Percentiles rank a stretch among this genome's conserved stretches.
Evolutionary conservation across 352 stramenopile species (phyloP).

Genomic region (Plasmopara viticola): DNA sequence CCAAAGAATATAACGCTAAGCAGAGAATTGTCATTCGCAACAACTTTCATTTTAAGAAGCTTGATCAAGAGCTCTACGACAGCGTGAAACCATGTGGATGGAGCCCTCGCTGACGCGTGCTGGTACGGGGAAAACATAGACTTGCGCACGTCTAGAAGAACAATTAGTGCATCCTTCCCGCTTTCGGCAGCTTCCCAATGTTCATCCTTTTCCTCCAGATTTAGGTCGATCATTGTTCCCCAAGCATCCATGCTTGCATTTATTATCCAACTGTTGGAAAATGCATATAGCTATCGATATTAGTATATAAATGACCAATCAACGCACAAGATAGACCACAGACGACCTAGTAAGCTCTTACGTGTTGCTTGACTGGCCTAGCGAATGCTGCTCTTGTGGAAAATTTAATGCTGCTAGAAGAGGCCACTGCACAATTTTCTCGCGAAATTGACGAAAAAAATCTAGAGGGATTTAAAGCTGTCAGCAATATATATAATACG

Average conservation of each 20-base stretch:
- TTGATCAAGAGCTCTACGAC: conserved; percentile 61
- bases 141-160: conserved; percentile 67
- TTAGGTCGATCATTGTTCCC: conserved; percentile 18
- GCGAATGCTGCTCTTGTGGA: too few species aligned
- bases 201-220: conserved; percentile 35
- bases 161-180: conserved; percentile 71
- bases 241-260: conserved; percentile 36
- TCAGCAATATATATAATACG: too few species aligned
- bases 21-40: conserved; percentile 75
- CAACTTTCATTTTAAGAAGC: conserved; percentile 70
- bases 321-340: too few species aligned
- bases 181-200: conserved; percentile 49
- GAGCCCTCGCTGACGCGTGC: conserved; percentile 10
- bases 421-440: too few species aligned
- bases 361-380: too few species aligned
- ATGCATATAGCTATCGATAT: too few species aligned
- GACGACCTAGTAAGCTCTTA: too few species aligned
- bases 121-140: conserved; percentile 54
- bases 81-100: conserved; percentile 66
- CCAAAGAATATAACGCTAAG: conserved; percentile 75
- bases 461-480: too few species aligned
- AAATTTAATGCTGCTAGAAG: too few species aligned
- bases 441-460: too few species aligned
- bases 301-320: too few species aligned
- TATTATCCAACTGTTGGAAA: too few species aligned